These are phyloP conservation scores for Phytophthora litchii DNA, from an alignment of 352 stramenopile species.

Conservation along the genomic window DNA sequence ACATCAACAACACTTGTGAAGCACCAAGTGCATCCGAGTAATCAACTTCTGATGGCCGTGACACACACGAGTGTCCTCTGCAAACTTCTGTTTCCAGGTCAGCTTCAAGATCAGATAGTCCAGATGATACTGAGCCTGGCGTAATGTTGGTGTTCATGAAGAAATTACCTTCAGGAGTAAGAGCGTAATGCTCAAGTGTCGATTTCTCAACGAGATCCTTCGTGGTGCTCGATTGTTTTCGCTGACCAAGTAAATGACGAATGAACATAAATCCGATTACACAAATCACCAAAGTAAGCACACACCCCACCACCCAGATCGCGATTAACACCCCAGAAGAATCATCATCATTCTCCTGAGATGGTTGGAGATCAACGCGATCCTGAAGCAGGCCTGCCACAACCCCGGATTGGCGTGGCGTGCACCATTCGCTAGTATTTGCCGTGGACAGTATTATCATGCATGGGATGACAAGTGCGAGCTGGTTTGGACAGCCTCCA, in stretches of 20 bases:
- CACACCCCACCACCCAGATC: constrained; percentile 27
- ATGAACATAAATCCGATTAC: constrained; percentile 19
- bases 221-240: constrained; percentile 1
- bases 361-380: constrained; percentile 10
- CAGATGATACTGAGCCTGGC: constrained; percentile 24
- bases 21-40: constrained; percentile 52
- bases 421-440: constrained; percentile 45
- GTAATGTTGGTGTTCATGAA: constrained; percentile 19
- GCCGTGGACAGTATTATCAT: constrained; percentile 19
- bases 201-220: constrained; percentile 22
- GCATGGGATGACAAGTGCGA: constrained; percentile 51
- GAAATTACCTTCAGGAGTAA: constrained; percentile 19
- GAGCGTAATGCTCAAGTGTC: constrained; percentile 17
- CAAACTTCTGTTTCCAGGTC: constrained; percentile 24
- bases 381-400: constrained; percentile 33
- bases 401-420: constrained; percentile 33
- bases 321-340: constrained; percentile 27
- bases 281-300: constrained; percentile 26
- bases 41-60: constrained; percentile 26
- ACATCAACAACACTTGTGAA: constrained; percentile 52
- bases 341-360: constrained; percentile 1
- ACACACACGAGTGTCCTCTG: constrained; percentile 16
- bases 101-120: constrained; percentile 23
- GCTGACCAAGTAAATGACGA: constrained; percentile 18
- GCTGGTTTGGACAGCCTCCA: constrained; percentile 27